Conservation (phyloP, 257 asterid genomes). For the Gentiana straminea region DNA sequence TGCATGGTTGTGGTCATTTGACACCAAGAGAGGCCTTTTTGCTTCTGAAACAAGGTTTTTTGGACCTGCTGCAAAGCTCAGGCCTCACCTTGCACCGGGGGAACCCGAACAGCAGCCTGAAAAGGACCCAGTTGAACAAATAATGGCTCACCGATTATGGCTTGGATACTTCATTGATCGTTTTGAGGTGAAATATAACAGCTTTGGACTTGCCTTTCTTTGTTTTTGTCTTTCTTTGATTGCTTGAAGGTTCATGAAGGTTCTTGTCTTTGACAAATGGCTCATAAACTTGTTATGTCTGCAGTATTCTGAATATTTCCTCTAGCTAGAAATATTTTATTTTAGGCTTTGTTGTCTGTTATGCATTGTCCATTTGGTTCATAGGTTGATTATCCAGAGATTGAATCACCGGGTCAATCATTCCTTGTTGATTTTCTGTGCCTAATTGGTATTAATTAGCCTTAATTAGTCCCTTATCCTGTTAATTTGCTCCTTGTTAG, state of each 20-base stretch:
- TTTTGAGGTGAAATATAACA: conserved; percentile 62
- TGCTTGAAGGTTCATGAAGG: neutral
- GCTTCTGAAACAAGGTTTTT: conserved; percentile 70
- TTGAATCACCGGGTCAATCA: too few species aligned
- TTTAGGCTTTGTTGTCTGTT: too few species aligned
- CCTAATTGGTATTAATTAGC: too few species aligned
- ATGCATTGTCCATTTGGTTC: too few species aligned
- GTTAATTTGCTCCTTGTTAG: too few species aligned
- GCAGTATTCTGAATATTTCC: too few species aligned
- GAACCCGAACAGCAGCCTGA: conserved; percentile 80
- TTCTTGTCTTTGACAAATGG: too few species aligned
- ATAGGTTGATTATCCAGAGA: too few species aligned
- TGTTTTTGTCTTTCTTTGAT: conserved; percentile 13
- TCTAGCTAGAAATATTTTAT: too few species aligned
- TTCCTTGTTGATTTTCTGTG: too few species aligned
- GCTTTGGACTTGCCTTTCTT: conserved; percentile 9
- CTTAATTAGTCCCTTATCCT: too few species aligned
- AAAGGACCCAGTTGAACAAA: conserved; percentile 84
- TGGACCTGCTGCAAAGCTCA: conserved; percentile 93
- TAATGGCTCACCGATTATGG: conserved; percentile 95
- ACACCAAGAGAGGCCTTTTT: conserved; percentile 94
- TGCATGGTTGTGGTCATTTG: conserved; percentile 99
- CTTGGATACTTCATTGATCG: conserved; percentile 94
- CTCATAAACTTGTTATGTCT: too few species aligned
- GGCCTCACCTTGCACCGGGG: conserved; percentile 97